Evolutionary conservation across 257 asterid species (phyloP), one percentile per base, ranked within the genome.

Genomic region (Solanum pennellii): DNA sequence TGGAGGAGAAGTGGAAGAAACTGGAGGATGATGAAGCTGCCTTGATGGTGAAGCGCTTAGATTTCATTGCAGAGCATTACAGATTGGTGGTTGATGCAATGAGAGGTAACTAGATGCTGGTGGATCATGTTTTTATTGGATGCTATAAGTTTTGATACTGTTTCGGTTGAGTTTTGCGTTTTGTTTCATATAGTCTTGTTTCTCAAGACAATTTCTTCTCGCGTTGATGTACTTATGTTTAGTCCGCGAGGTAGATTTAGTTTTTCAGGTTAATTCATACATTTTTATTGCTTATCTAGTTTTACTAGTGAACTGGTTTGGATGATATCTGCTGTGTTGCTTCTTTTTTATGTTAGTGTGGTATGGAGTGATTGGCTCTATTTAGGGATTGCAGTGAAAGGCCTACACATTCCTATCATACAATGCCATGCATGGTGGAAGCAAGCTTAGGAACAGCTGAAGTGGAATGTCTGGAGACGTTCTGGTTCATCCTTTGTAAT

Each of bases 1-100:
- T 92, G 86, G 93, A 95, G 23, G 91, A 92, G 12, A 90, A 92
- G 88, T 95, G 98, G 98, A 94, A 89, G 90, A 82, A 90, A 31
- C 82, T 95, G 90, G 7, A 69, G 18, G 16, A 41, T 84, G 91
- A 90, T 85, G 94, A 94, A 85, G 12, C 49, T 60, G 93, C 91
- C 88, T 29, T 94, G 7, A 69, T 77, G 14, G 13, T 60, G 72
- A 90, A 91, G 93, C 92, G 83, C 84, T 12, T 92, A 72, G 15
- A 16, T 21, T 79, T 94, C 92, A 80, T 93, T 87, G 21, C 25
- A 12, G 92, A 92, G 72, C 97, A 92, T 62, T 29, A 86, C 41
- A 65, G 65, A 25, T 65, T 88, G 89, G 93, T 90, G 74, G 59
- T 90, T 33, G 88, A 83, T 87, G 89, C 84, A 12, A 29, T 35